These are phyloP conservation scores for Daldinia childiae DNA, from an alignment of 495 filamentous ascomycete species.

Conservation along the genomic window DNA sequence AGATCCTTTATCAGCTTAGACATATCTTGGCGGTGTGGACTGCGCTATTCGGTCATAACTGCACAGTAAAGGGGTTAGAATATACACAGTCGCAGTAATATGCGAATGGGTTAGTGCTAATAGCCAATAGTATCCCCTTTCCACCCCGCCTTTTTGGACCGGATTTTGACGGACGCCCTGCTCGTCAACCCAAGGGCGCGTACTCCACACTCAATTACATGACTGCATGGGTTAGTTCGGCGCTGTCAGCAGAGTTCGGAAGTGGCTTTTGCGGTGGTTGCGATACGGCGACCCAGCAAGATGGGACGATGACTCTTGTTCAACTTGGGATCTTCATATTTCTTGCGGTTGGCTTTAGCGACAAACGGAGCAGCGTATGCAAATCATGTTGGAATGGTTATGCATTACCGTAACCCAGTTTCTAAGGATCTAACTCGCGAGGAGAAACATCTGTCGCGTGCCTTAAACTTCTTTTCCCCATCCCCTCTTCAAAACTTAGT, in stretches of 20 bases:
- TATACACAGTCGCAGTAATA: constrained; percentile 38
- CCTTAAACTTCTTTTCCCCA: constrained; percentile 26
- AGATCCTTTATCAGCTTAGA: constrained; percentile 20
- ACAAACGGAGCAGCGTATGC: constrained; percentile 33
- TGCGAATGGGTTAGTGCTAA: constrained; percentile 21
- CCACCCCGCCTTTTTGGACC: constrained; percentile 24
- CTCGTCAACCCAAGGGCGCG: constrained; percentile 50
- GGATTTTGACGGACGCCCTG: constrained; percentile 41
- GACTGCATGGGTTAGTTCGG: constrained; percentile 35
- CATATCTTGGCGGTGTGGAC: constrained; percentile 31
- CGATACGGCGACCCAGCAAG: constrained; percentile 12
- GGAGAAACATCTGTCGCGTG: constrained; percentile 32
- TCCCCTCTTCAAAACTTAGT: constrained; percentile 29
- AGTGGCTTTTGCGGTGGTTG: constrained; percentile 18
- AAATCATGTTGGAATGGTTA: constrained; percentile 17
- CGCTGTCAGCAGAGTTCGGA: constrained; percentile 38
- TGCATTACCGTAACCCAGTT: constrained; percentile 20
- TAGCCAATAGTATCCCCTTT: constrained; percentile 22
- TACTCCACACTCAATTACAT: constrained; percentile 40
- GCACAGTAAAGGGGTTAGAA: constrained; percentile 34
- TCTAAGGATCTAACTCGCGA: constrained; percentile 15
- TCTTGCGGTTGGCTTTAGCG: constrained; percentile 23
- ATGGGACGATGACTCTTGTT: constrained; percentile 36
- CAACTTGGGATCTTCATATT: constrained; percentile 29
- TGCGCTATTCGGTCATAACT: constrained; percentile 13